phyloP scores from a whole-genome alignment of 2,329 filamentous ascomycete genomes.

The Juglanconis oblonga region DNA sequence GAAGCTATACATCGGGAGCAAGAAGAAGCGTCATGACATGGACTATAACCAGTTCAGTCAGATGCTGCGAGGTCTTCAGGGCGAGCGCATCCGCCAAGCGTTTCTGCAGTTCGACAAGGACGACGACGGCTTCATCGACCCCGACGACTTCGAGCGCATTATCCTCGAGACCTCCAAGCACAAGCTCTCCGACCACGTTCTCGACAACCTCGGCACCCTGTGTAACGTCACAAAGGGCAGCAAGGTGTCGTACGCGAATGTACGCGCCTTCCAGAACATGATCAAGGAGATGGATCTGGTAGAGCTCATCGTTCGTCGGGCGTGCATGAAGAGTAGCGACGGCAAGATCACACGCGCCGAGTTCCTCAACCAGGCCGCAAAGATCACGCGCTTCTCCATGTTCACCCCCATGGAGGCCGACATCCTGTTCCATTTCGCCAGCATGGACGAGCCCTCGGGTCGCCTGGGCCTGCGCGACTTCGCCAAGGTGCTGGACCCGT shows the following conservation, averaged over 20 bases:
- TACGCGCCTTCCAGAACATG: constrained; percentile 96
- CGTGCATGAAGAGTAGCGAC: constrained; percentile 77
- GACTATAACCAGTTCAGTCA: constrained; percentile 97
- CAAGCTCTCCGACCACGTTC: constrained; percentile 94
- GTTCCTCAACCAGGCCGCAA: constrained; percentile 90
- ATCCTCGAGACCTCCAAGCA: constrained; percentile 89
- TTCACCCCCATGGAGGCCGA: constrained; percentile 99
- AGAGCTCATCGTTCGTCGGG: constrained; percentile 86
- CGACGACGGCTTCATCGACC: constrained; percentile 90
- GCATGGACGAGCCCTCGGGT: constrained; percentile 84
- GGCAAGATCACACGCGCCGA: constrained; percentile 92
- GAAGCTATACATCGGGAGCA: constrained; percentile 85
- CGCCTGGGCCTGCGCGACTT: constrained; percentile 82
- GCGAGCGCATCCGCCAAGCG: constrained; percentile 91
- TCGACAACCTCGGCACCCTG: constrained; percentile 85
- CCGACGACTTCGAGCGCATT: constrained; percentile 94
- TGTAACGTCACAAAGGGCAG: constrained; percentile 91
- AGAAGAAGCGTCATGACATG: constrained; percentile 83
- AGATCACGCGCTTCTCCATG: constrained; percentile 86
- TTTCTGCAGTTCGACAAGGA: constrained; percentile 91
- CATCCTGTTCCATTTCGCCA: constrained; percentile 97
- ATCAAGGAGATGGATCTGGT: constrained; percentile 97
- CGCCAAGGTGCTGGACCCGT: constrained; percentile 89
- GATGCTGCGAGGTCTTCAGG: constrained; percentile 94
- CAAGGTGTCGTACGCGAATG: constrained; percentile 97